phyloP scores from a whole-genome alignment of 441 rosid genomes.

The California macrophylla region DNA sequence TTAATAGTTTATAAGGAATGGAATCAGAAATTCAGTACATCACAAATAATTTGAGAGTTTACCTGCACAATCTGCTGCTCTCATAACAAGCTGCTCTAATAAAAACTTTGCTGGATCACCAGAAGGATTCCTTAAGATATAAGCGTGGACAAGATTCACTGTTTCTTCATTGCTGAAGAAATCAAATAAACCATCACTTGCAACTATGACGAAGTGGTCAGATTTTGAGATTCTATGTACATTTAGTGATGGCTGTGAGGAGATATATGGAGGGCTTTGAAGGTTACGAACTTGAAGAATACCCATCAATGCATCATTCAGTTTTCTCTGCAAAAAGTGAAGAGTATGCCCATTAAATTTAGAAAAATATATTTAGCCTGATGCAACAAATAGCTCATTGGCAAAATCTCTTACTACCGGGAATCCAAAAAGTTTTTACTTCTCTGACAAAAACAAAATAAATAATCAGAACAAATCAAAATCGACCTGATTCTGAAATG shows the following conservation, averaged over 20 bases:
- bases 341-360: not conserved
- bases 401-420: too few species aligned
- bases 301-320: conserved; percentile 89
- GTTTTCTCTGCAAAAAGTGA: conserved; percentile 41
- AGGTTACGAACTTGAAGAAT: conserved; percentile 78
- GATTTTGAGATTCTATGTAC: conserved; percentile 58
- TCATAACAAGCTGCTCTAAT: conserved; percentile 58
- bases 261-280: conserved; percentile 73
- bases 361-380: not conserved
- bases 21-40: not conserved
- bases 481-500: too few species aligned
- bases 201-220: conserved; percentile 76
- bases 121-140: conserved; percentile 42
- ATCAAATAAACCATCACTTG: conserved; percentile 83
- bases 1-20: not conserved
- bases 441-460: too few species aligned
- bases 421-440: too few species aligned
- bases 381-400: not conserved
- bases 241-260: conserved; percentile 62
- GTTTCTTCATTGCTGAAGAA: conserved; percentile 80
- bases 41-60: conserved; percentile 12
- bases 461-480: too few species aligned
- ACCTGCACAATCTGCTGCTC: conserved; percentile 88
- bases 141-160: conserved; percentile 48
- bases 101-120: conserved; percentile 92